These are phyloP conservation scores for Zoysia japonica DNA, from an alignment of 176 grass and related monocot species.

Conservation along the genomic window DNA sequence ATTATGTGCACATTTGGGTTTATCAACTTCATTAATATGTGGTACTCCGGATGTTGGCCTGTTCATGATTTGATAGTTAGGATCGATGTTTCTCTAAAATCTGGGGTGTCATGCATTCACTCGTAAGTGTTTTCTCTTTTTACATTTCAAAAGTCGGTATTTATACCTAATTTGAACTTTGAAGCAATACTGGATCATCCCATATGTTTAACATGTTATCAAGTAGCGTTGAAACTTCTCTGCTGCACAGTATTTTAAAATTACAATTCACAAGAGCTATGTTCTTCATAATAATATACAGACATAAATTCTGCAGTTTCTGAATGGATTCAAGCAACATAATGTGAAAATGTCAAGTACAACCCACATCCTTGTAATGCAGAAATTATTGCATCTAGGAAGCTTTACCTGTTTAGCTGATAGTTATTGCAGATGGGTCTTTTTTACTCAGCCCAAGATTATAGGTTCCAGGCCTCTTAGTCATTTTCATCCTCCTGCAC, in stretches of 20 bases:
- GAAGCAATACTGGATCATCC: background rate
- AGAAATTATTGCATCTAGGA: background rate
- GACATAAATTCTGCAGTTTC: background rate
- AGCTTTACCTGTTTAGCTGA: background rate
- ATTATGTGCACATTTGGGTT: background rate
- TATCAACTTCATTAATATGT: background rate
- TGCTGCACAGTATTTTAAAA: background rate
- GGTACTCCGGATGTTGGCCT: background rate
- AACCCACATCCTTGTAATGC: background rate
- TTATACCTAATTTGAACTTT: background rate
- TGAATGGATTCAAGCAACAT: background rate
- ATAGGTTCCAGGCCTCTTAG: background rate
- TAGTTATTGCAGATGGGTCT: background rate
- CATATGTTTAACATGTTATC: conserved; percentile 4
- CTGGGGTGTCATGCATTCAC: background rate
- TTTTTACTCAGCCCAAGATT: background rate
- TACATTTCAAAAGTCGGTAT: conserved; percentile 1
- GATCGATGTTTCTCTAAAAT: background rate
- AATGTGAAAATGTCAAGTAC: conserved; percentile 2
- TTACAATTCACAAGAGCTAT: background rate
- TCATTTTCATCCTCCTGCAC: conserved; percentile 1
- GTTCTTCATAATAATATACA: background rate
- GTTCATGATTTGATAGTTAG: background rate
- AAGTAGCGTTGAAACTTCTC: background rate
- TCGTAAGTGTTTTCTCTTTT: background rate